Evolutionary conservation across 2,329 filamentous ascomycete genomes (phyloP), one percentile per base, ranked within the genome.

Genomic region (Berkeleyomyces rouxiae): DNA sequence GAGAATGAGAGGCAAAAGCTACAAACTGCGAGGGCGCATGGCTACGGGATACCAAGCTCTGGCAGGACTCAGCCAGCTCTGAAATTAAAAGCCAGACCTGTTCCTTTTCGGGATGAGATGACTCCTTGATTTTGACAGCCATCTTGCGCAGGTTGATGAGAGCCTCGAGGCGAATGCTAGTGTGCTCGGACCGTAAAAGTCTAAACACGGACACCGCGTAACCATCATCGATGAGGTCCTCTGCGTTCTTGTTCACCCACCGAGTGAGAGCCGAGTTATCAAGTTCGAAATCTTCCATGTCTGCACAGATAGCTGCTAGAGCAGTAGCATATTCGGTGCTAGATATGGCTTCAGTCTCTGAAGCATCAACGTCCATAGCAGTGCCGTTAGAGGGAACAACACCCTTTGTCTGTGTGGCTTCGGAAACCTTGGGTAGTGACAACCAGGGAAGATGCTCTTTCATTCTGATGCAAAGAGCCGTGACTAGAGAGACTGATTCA

Each of bases 1-100:
- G 77, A 1, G 85, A 83, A 66, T 83, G 82, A 57, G 81, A 79
- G 6, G 89, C 85, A 68, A 96, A 93, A 9, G 86, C 82, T n/a
- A 84, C 81, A 4, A 89, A 83, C 10, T 89, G 78, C 65, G 85
- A 89, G 0, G 90, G 86, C 3, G 95, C 76, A 0, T 86, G 80
- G 2, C 74, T 74, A 6, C 75, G 73, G 51, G 82, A 75, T 57
- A 86, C 78, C 43, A 76, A 70, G 6, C 75, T 70, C 62, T 78
- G 79, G 10, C 82, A 81, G 0, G 91, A 93, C 71, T 96, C 90
- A 11, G 84, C 78, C 5, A 95, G 72, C 72, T 96, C 91, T 63
- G 84, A 87, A 1, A 93, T 78, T 3, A 96, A 79, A 7, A 96
- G 78, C 76, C 87, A 91, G 4, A 91, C 75, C 65, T 91, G 86